Evolutionary conservation across 2,329 filamentous ascomycete species (phyloP), one percentile per base, ranked within the genome.

Genomic region (Neopestalotiopsis sp.): DNA sequence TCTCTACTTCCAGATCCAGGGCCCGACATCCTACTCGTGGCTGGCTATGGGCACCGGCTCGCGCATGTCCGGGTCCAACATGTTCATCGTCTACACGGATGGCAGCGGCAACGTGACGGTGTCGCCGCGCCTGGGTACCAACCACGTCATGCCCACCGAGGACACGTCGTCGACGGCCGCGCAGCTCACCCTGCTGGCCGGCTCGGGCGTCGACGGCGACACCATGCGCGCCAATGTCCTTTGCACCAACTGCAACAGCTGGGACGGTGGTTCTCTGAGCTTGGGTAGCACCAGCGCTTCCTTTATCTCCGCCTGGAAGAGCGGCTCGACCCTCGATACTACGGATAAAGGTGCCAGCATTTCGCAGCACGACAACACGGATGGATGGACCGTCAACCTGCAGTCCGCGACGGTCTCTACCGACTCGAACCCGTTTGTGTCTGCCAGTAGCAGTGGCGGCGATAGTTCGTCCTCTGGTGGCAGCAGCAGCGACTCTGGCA

Each of bases 31-130:
- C 5, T 86, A 86, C 75, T 73, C 77, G 69, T 92, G 90, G 90
- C 83, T 90, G 17, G 86, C 82, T 9, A 80, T 91, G 20, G 90
- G 88, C 38, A 87, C 86, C 40, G 90, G 90, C 60, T 72, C 74
- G 0, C 69, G 71, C 57, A 92, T 92, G 90, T 56, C 76, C 14
- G 86, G 84, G 40, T 77, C 89, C 64, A 86, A 89, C 75, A 90
- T 91, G 68, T 91, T 92, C 75, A 71, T 92, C 74, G 82, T 91
- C 72, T 92, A 92, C 77, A 79, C 86, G 60, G 83, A 89, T 71
- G 87, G 88, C 69, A 71, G 73, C 3, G 85, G 86, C 70, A 91
- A 91, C 74, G 83, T 91, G 30, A 92, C 90, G 1, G 75, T 91
- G 66, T 91, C 89, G 70, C 84, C 89, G 1, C 86, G 90, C 28